A percentile compares a stretch with the other conserved stretches of the same genome.
phyloP scores from a whole-genome alignment of 768 basidiomycete species.

The Cubamyces lactineus region DNA sequence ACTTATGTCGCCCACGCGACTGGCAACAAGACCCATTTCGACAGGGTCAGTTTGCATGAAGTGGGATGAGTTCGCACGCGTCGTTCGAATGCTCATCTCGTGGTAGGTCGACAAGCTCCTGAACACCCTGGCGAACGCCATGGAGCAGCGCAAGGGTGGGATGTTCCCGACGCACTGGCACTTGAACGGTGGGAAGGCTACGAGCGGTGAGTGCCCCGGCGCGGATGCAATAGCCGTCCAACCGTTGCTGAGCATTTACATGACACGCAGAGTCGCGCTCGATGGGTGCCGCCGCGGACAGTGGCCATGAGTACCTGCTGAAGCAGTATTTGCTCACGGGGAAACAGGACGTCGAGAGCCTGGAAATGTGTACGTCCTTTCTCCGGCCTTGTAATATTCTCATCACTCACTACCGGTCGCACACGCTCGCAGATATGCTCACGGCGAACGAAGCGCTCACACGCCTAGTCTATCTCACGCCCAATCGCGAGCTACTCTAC shows the following conservation, averaged over 20 bases:
- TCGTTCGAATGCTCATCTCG: neutral
- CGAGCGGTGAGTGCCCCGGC: conserved; percentile 45
- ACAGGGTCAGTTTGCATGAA: conserved; percentile 45
- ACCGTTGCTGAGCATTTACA: too few species aligned
- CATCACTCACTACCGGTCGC: neutral
- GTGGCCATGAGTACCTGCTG: conserved; percentile 77
- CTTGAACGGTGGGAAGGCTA: conserved; percentile 47
- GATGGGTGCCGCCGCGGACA: conserved; percentile 71
- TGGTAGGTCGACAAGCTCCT: conserved; percentile 54
- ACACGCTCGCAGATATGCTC: conserved; percentile 51
- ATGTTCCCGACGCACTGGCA: conserved; percentile 70
- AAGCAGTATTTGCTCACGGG: conserved; percentile 74
- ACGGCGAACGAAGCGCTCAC: conserved; percentile 64
- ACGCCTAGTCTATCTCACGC: conserved; percentile 68
- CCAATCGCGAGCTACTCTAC: conserved; percentile 66
- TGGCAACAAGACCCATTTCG: conserved; percentile 63
- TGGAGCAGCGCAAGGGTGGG: conserved; percentile 52
- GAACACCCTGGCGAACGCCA: conserved; percentile 47
- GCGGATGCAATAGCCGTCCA: neutral
- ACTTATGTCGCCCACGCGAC: conserved; percentile 81
- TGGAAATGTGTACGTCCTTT: conserved; percentile 72
- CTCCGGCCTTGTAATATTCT: too few species aligned
- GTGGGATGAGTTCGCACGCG: neutral
- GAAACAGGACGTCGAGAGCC: conserved; percentile 57
- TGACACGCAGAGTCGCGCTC: conserved; percentile 39